A percentile compares a stretch with the other conserved stretches of the same genome.
phyloP scores from a whole-genome alignment of 768 basidiomycete species.

The Phanerochaete carnosa region DNA sequence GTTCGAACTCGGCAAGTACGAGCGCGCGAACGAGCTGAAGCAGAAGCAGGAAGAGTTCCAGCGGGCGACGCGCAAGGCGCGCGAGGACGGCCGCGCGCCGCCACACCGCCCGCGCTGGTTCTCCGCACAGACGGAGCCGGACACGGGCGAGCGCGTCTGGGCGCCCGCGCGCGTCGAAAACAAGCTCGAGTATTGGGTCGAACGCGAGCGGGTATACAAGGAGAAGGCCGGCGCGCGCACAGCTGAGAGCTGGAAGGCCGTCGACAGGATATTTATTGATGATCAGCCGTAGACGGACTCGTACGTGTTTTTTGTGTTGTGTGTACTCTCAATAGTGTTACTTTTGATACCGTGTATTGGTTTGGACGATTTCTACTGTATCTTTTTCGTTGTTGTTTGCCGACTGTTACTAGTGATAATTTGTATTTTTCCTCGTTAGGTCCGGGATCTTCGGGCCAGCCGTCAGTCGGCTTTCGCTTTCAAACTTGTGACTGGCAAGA shows the following conservation, averaged over 20 bases:
- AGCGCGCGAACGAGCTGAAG: slow-evolving; percentile 79
- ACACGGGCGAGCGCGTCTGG: slow-evolving; percentile 92
- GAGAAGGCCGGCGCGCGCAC: slow-evolving; percentile 26
- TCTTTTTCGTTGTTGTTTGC: not conserved
- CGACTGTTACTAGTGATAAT: too few relatives aligned
- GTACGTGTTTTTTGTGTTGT: not conserved
- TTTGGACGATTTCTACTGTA: not conserved
- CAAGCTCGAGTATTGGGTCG: slow-evolving; percentile 78
- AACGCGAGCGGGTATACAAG: slow-evolving; percentile 64
- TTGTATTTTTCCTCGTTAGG: too few relatives aligned
- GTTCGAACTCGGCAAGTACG: slow-evolving; percentile 87
- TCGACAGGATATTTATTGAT: slow-evolving; percentile 81
- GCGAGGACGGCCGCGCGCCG: slow-evolving; percentile 73
- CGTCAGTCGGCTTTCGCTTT: too few relatives aligned
- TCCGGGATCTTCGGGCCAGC: too few relatives aligned
- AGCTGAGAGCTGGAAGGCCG: slow-evolving; percentile 56
- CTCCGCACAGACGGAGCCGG: slow-evolving; percentile 71
- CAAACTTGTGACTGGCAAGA: slow-evolving; percentile 94
- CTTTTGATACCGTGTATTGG: too few relatives aligned
- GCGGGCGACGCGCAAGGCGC: slow-evolving; percentile 57
- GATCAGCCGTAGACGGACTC: slow-evolving; percentile 33
- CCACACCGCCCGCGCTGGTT: slow-evolving; percentile 89
- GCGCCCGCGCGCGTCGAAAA: slow-evolving; percentile 51
- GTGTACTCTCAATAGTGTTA: not conserved
- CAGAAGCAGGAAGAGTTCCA: slow-evolving; percentile 81